phyloP scores from a whole-genome alignment of 2,329 filamentous ascomycete genomes.

The Cryphonectria naterciae region DNA sequence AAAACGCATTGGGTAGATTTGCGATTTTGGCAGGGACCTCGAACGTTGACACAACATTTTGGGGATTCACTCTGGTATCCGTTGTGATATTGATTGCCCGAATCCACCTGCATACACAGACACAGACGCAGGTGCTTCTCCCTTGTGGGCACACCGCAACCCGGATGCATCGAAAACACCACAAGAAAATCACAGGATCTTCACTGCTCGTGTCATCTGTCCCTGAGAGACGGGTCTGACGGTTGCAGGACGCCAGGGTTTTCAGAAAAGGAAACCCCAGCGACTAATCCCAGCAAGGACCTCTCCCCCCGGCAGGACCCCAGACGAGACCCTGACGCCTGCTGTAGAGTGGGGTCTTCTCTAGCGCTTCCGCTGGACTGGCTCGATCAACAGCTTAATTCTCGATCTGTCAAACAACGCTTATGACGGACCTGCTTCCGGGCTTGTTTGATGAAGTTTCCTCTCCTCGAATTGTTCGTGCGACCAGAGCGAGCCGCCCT shows the following conservation, averaged over 20 bases:
- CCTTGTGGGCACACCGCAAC: background rate
- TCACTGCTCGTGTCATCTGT: constrained; percentile 1
- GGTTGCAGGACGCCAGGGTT: constrained; percentile 6
- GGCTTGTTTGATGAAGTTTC: constrained; percentile 15
- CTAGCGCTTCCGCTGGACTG: constrained; percentile 14
- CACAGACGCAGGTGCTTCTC: background rate
- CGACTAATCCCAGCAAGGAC: background rate
- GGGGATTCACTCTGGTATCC: background rate
- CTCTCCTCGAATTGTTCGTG: background rate
- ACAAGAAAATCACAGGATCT: background rate
- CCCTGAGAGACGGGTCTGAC: constrained; percentile 13
- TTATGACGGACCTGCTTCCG: constrained; percentile 10
- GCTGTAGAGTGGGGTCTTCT: constrained; percentile 3
- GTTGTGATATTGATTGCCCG: background rate
- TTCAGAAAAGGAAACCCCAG: background rate
- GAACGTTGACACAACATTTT: background rate
- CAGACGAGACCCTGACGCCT: constrained; percentile 12
- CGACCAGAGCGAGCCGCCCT: background rate
- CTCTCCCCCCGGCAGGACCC: constrained; percentile 1
- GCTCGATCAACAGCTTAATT: constrained; percentile 16
- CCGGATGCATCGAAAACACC: background rate
- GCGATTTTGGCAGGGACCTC: background rate
- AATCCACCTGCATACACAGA: background rate
- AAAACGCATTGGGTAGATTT: background rate
- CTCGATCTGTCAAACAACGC: constrained; percentile 18